phyloP scores from a whole-genome alignment of 2,329 filamentous ascomycete species.

The Calonectria fujianensis region DNA sequence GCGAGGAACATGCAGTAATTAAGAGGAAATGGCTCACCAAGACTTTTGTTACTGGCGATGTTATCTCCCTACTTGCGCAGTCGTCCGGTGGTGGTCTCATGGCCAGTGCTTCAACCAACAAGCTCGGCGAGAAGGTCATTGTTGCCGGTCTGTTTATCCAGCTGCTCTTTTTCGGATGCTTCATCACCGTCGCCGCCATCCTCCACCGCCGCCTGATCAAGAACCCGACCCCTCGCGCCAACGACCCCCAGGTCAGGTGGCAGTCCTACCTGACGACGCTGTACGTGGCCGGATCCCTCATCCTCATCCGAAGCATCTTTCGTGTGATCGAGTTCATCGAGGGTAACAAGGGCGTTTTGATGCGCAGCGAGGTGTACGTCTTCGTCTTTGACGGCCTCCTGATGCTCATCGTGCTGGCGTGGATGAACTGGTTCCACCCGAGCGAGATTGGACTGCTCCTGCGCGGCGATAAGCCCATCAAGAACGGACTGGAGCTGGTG shows the following conservation, averaged over 20 bases:
- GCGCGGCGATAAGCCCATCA: slow-evolving; percentile 48
- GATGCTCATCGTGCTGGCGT: slow-evolving; percentile 57
- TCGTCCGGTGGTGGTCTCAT: slow-evolving; percentile 54
- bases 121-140: slow-evolving; percentile 68
- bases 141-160: slow-evolving; percentile 73
- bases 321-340: slow-evolving; percentile 65
- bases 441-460: slow-evolving; percentile 55
- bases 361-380: slow-evolving; percentile 59
- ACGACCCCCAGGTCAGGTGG: slow-evolving; percentile 54
- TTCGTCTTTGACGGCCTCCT: slow-evolving; percentile 63
- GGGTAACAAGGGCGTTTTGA: slow-evolving; percentile 58
- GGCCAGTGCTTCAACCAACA: slow-evolving; percentile 45
- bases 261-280: slow-evolving; percentile 56
- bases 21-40: slow-evolving; percentile 67
- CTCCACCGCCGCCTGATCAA: slow-evolving; percentile 64
- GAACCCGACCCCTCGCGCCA: slow-evolving; percentile 39
- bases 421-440: slow-evolving; percentile 57
- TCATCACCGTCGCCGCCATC: slow-evolving; percentile 66
- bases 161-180: slow-evolving; percentile 72
- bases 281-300: slow-evolving; percentile 57
- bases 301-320: slow-evolving; percentile 65
- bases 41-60: slow-evolving; percentile 71
- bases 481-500: slow-evolving; percentile 52
- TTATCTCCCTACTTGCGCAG: slow-evolving; percentile 65
- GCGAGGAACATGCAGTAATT: slow-evolving; percentile 64